A percentile compares a stretch with the other conserved stretches of the same genome.
Evolutionary conservation across 2,329 filamentous ascomycete genomes (phyloP).

Genomic region (Geoglossum cookeanum): DNA sequence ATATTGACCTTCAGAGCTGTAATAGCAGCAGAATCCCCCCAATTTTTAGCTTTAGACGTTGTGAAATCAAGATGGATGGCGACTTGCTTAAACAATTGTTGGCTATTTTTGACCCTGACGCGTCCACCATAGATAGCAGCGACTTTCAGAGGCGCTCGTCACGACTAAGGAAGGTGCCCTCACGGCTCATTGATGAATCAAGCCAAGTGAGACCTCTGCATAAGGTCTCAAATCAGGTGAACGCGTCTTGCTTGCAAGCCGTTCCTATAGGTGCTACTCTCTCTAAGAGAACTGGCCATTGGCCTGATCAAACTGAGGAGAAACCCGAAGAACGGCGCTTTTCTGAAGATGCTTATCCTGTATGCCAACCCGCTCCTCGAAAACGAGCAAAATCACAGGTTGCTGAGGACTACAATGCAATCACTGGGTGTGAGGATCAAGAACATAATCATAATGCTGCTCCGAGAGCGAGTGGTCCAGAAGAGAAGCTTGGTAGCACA

Average conservation of each 20-base stretch:
- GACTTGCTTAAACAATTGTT: background rate
- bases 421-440: too few relatives aligned
- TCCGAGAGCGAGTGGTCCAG: background rate
- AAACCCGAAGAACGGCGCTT: background rate
- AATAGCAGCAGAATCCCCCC: too few relatives aligned
- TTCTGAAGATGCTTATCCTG: background rate
- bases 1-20: too few relatives aligned
- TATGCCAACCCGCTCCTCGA: background rate
- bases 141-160: background rate
- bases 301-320: background rate
- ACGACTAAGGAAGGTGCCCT: background rate
- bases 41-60: too few relatives aligned
- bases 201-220: background rate
- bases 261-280: too few relatives aligned
- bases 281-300: background rate
- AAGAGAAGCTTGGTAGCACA: background rate
- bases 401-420: background rate
- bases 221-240: background rate
- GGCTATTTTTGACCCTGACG: background rate
- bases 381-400: background rate
- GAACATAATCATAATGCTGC: background rate
- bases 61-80: background rate
- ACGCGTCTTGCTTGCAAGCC: background rate
- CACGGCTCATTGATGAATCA: background rate
- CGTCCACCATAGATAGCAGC: background rate